Evolutionary conservation across 352 stramenopile species (phyloP).

Genomic region (Phytopythium sindhum): DNA sequence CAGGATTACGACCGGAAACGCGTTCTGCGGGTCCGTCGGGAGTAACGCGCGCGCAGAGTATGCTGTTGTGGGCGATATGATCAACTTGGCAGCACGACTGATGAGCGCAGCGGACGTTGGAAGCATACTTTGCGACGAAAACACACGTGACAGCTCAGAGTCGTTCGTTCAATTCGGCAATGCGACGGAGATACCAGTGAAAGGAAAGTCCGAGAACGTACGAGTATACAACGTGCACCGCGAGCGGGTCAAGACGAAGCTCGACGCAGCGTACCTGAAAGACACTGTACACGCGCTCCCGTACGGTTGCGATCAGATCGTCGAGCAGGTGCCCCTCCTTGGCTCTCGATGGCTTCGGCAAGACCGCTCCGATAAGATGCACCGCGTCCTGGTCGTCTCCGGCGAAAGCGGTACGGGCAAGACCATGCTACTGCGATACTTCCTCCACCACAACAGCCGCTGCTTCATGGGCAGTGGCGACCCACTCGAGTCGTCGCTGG

Average conservation of each 20-base stretch:
- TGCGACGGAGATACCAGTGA: conserved; percentile 45
- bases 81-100: conserved; percentile 77
- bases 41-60: conserved; percentile 72
- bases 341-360: conserved; percentile 18
- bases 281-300: conserved; percentile 31
- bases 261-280: conserved; percentile 29
- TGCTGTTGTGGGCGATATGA: conserved; percentile 78
- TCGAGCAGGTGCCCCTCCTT: conserved; percentile 47
- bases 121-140: conserved; percentile 74
- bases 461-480: conserved; percentile 59
- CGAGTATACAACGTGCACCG: conserved; percentile 46
- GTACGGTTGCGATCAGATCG: conserved; percentile 47
- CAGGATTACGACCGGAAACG: conserved; percentile 70
- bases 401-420: conserved; percentile 63
- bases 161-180: conserved; percentile 51
- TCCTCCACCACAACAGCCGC: conserved; percentile 39
- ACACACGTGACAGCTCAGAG: conserved; percentile 55
- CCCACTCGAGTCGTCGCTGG: conserved; percentile 47
- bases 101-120: conserved; percentile 61
- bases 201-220: conserved; percentile 52
- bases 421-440: conserved; percentile 62
- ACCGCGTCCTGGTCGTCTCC: conserved; percentile 52
- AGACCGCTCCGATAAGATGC: conserved; percentile 6
- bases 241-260: conserved; percentile 25
- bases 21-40: conserved; percentile 71